Evolutionary conservation across 805 yeast genomes (phyloP), one percentile per base, ranked within the genome.

Genomic region (Candida railenensis): DNA sequence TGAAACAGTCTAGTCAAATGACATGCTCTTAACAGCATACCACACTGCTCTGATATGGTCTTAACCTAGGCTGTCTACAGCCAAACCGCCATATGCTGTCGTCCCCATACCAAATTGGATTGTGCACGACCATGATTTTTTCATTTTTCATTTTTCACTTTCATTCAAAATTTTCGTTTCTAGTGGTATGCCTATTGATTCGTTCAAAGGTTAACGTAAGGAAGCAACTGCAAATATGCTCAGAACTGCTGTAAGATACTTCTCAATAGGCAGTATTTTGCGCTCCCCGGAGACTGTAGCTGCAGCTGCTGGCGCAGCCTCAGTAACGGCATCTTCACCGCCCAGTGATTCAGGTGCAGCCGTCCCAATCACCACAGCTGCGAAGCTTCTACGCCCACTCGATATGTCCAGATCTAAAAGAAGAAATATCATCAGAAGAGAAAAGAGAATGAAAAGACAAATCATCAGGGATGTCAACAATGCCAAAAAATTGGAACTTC

Each of bases 401-500:
- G 39, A 34, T 19, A 40, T 34, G 42, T 34, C 46, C 25, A 33
- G 46, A 48, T 19, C 45, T 34, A 65, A 64, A 46, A 57, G 63
- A 36, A 65, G 61, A 49, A 57, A 67, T 32, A 58, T 72, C 44
- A 65, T 67, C 52, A 62, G 68, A 52, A 71, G 59, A 54, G 76
- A 72, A 52, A 56, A 57, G 45, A 64, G 72, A 52, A 59, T 71
- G 53, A 71, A 69, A 59, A 64, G 69, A 42, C 74, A 67, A 50
- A 70, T 72, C 49, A 56, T 65, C 34, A 58, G 71, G 51, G 74
- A 68, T 47, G 67, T 68, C 34, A 68, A 63, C 54, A 70, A 69
- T 57, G 63, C 68, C 49, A 71, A 71, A 52, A 69, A 71, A 54
- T 69, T 68, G 48, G 56, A 59, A 19, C 51, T 65, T 45, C 61